Evolutionary conservation across 2,329 filamentous ascomycete genomes (phyloP), one percentile per base, ranked within the genome.

Genomic region (Pyrenophora graminea): DNA sequence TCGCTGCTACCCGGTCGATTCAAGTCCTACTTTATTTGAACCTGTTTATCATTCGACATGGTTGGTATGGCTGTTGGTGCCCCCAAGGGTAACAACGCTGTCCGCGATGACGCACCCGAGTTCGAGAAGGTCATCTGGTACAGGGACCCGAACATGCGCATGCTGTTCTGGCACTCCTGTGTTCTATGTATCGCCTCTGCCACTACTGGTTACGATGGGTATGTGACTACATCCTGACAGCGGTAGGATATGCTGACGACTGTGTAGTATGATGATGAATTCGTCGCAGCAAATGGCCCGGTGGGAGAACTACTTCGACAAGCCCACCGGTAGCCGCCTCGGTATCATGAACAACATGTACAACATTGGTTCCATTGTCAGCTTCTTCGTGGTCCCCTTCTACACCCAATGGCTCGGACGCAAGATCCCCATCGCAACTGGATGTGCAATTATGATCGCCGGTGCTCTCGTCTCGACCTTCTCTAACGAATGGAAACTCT

Each of bases 131-230:
- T 84, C 43, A 67, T 76, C 58, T 84, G 81, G 81, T 77, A 64
- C 36, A 80, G 77, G 62, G 77, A 83, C 6, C 79, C 80, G 12
- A 80, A 80, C 39, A 74, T 84, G 68, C 74, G 81, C 63, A 79
- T 80, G 69, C 73, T 84, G 15, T 83, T 83, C 72, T 79, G 79
- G 60, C 80, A 77, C 61, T 76, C 76, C 32, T 68, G 76, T 49
- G 62, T 82, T 47, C 76, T 82, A 39, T 80, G 78, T 53, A 65
- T 82, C 59, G 79, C 79, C 39, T 83, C 81, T 13, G 81, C 82
- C 15, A 83, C 81, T 30, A 83, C 80, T 33, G 78, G 79, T 64
- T 81, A 82, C 66, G 79, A 82, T 78, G 78, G 79, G 79, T 81
- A 69, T 55, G 74, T 54, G 13, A 19, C 6, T 4, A 45, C 17